Conservation (phyloP, 176 grass and related monocot genomes). For the Dactylis glomerata region DNA sequence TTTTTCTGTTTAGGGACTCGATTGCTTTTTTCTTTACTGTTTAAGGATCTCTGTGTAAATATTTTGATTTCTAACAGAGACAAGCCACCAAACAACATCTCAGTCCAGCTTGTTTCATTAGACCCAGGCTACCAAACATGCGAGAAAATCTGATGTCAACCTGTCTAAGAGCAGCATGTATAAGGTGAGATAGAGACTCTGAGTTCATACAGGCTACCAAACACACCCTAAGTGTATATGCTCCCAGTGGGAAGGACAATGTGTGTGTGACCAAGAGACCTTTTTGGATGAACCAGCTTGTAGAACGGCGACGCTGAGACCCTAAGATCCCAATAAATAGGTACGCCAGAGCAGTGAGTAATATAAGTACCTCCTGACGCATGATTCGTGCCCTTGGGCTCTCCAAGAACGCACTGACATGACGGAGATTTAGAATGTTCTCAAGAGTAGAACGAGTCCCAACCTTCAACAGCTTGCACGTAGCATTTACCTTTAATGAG, state of each 20-base stretch:
- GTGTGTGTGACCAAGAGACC: neutral
- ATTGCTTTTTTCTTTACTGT: too few species aligned
- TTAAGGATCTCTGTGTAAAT: too few species aligned
- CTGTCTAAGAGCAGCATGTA: too few species aligned
- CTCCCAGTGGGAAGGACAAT: neutral
- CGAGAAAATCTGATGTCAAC: too few species aligned
- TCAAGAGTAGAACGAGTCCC: neutral
- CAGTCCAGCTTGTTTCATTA: too few species aligned
- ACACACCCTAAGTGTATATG: slow-evolving; percentile 20
- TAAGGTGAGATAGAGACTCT: too few species aligned
- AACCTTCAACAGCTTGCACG: neutral
- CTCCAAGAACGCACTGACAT: neutral
- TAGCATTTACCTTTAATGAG: neutral
- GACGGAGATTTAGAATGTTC: neutral
- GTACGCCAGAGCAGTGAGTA: neutral
- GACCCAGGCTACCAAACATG: too few species aligned
- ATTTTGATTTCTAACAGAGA: too few species aligned
- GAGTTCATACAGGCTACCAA: too few species aligned
- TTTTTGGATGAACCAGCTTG: neutral
- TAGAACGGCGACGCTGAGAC: neutral
- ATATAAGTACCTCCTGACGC: neutral
- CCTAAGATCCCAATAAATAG: neutral
- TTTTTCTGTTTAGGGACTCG: too few species aligned
- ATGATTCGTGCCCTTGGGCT: neutral
- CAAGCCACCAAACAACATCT: too few species aligned